Base-by-base conservation (phyloP, 2,329 filamentous ascomycete species). In the Lachnellula cervina region DNA sequence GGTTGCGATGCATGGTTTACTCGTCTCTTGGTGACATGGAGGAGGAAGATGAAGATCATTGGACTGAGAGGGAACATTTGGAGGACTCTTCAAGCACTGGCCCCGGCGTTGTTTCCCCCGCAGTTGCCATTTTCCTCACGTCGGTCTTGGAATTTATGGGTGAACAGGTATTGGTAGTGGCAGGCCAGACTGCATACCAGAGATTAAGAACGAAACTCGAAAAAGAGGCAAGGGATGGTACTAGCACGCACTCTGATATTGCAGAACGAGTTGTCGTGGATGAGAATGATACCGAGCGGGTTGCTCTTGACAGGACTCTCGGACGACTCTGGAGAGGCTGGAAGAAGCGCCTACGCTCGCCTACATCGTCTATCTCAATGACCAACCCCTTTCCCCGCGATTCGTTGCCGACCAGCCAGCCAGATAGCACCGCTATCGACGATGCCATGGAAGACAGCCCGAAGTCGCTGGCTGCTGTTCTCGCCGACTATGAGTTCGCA, bases 1-100 rank as follows among this genome's bases (percentile, higher is more conserved):
- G 94, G 53, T 75, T 99, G 66, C 84, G 94, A 58, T 96, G 94
- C 71, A 99, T 99, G 94, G 93, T 99, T 21, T 97, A 97, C 71
- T 97, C 92, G 8, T 92, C 94, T 8, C 77, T 99, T 6, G 94
- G 94, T 45, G 93, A 99, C 68, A 86, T 99, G 80, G 95, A 99
- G 71, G 94, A 99, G 73, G 92, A 97, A 63, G 94, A 99, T 62
- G 94, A 97, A 71, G 93, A 97, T 68, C 84, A 86, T 50, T 90
- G 90, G 67, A 88, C 95, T 69, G 85, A 91, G 61, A 84, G 90
- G 65, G 90, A 94, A 55, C 82, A 89, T 42, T 77, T 93, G 11
- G 74, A 76, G 43, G 81, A 84, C 38, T 76, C 79, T 48, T 77
- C 78, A 51, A 75, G 74, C 23, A 76, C 80, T 58, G 74, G 77